Percentiles rank a stretch among this genome's conserved stretches.
Evolutionary conservation across 2,329 filamentous ascomycete species (phyloP).

Genomic region (Alternaria longipes): DNA sequence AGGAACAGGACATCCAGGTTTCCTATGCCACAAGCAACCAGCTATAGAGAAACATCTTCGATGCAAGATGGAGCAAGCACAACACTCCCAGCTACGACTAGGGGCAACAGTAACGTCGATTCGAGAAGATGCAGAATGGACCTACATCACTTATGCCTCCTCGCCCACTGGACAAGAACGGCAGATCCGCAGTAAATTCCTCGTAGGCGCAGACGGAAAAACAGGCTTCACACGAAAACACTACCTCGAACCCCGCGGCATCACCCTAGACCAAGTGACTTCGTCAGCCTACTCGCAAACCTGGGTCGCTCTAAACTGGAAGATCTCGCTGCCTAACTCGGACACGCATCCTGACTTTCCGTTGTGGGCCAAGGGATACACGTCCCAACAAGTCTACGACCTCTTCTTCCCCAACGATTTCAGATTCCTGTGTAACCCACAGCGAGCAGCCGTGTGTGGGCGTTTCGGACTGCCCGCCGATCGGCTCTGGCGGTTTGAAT

Average conservation of each 20-base stretch:
- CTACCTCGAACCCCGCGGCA: slow-evolving; percentile 4
- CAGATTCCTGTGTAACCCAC: slow-evolving; percentile 1
- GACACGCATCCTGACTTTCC: background rate
- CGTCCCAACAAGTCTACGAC: background rate
- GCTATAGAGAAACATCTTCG: background rate
- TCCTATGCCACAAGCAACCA: background rate
- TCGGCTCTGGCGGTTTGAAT: background rate
- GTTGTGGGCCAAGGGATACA: background rate
- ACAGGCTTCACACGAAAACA: background rate
- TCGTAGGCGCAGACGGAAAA: slow-evolving; percentile 7
- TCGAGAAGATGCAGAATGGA: background rate
- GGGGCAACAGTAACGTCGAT: background rate
- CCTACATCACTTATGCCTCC: background rate
- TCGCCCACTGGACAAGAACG: background rate
- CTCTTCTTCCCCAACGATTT: background rate
- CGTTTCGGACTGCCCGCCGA: background rate
- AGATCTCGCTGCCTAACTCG: background rate
- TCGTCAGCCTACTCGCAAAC: background rate
- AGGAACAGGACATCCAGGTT: background rate
- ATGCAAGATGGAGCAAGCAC: background rate
- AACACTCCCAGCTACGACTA: background rate
- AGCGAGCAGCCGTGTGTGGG: background rate
- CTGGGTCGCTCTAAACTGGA: background rate
- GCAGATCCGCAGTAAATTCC: background rate
- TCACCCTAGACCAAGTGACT: background rate